These are phyloP conservation scores for Fomitopsis pulvina DNA, from an alignment of 768 basidiomycete species.

Conservation along the genomic window DNA sequence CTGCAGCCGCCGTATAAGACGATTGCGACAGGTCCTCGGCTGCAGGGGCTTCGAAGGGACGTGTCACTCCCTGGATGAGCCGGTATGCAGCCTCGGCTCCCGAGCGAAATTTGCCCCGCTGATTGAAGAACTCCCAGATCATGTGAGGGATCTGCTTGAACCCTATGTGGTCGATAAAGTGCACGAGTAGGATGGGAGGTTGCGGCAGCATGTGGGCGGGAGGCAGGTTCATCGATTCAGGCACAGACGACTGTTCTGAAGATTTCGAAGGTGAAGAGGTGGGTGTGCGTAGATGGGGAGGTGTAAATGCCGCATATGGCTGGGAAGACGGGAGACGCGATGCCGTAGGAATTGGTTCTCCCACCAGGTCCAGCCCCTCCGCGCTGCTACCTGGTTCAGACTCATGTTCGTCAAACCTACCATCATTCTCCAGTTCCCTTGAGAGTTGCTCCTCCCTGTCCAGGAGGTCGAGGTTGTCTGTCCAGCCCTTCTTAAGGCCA, in stretches of 20 bases:
- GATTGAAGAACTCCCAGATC: conserved; percentile 91
- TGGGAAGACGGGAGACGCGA: conserved; percentile 31
- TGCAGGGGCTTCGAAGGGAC: conserved; percentile 39
- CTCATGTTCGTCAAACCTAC: conserved; percentile 68
- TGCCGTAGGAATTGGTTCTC: conserved; percentile 35
- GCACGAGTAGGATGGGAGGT: conserved; percentile 75
- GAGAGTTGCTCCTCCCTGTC: conserved; percentile 71
- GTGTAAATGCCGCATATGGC: conserved; percentile 20
- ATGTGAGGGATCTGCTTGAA: conserved; percentile 81
- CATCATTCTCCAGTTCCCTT: conserved; percentile 60
- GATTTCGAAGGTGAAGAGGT: conserved; percentile 17
- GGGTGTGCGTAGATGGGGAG: conserved; percentile 21
- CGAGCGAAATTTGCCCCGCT: conserved; percentile 67
- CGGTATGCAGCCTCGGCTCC: conserved; percentile 81
- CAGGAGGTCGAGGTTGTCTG: conserved; percentile 56
- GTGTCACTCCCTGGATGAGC: conserved; percentile 55
- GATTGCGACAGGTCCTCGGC: conserved; percentile 13
- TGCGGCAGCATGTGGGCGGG: conserved; percentile 58
- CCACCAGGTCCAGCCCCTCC: conserved; percentile 24
- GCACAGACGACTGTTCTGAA: conserved; percentile 17
- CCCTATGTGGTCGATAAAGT: conserved; percentile 72
- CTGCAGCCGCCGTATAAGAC: conserved; percentile 21
- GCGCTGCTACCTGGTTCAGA: conserved; percentile 16
- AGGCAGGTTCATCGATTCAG: conserved; percentile 34
- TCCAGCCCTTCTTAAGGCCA: conserved; percentile 83